Base-by-base conservation (phyloP, 495 filamentous ascomycete genomes). In the Glutinoglossum americanum region DNA sequence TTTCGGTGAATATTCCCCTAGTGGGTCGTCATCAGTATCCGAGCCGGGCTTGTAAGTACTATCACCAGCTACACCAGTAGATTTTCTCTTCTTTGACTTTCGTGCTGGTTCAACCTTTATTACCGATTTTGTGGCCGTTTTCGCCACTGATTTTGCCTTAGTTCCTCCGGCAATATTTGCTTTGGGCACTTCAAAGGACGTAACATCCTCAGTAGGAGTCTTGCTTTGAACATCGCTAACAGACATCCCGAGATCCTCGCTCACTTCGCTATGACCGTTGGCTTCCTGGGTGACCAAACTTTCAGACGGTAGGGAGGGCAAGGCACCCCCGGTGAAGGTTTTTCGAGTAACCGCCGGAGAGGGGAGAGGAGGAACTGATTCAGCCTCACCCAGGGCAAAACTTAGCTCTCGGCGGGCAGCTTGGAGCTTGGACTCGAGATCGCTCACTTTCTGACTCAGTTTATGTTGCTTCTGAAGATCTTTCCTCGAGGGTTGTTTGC, bases 361-460 rank as follows among this genome's bases (percentile, higher is more conserved):
- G 37, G 39, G 63, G 66, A 25, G 68, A 35, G 19, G 65, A 58
- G 35, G 67, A 65, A 1, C 66, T 60, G 23, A 66, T 61, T 35
- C 67, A 55, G 30, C 25, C 72, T 73, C 71, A 37, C 69, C 70
- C 15, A 74, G 62, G 13, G 74, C 68, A 2, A 73, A 67, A 49
- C 71, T 67, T n/a, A 84, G 71, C 62, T 85, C 74, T 21, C 72
- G 73, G 17, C 80, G 74, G 3, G 80, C 79, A 33, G 68, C 66
- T 13, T 76, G 67, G 2, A 84, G 70, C 65, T 84, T 82, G 27
- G 70, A 65, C 61, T 85, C 81, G 1, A 84, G 71, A 62, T 84
- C 74, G 63, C 79, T 83, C 53, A 84, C 80, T 41, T 74, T 72
- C 69, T 82, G 81, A 55, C 74, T 68, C 28, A 85, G 69, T 63